Evolutionary conservation across 208 protist species (phyloP).

Genomic region (Angomonas ambiguus): DNA sequence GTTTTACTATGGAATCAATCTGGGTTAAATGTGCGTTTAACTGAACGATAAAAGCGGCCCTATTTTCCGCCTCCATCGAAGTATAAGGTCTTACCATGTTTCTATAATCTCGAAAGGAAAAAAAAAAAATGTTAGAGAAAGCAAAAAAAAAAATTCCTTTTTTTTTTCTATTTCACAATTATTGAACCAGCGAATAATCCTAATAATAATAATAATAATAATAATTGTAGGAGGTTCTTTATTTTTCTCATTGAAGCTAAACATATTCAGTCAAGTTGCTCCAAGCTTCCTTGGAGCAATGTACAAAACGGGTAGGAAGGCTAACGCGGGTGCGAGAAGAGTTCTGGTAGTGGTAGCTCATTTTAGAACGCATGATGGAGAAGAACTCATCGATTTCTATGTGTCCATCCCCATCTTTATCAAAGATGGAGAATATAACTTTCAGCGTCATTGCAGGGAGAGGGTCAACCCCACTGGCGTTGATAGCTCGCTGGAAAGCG

Average conservation of each 20-base stretch:
- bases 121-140: slow-evolving; percentile 17
- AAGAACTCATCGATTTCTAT: slow-evolving; percentile 85
- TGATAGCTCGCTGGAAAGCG: slow-evolving; percentile 60
- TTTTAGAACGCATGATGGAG: slow-evolving; percentile 71
- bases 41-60: slow-evolving; percentile 71
- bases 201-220: not conserved
- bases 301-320: slow-evolving; percentile 43
- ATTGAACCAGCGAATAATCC: not conserved
- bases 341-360: slow-evolving; percentile 56
- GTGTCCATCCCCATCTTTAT: slow-evolving; percentile 75
- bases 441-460: slow-evolving; percentile 30
- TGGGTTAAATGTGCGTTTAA: slow-evolving; percentile 62
- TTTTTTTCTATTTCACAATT: slow-evolving; percentile 1
- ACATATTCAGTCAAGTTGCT: slow-evolving; percentile 2
- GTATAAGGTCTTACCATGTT: not conserved
- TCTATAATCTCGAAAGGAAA: slow-evolving; percentile 8
- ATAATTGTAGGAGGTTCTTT: too few relatives aligned
- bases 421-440: slow-evolving; percentile 80
- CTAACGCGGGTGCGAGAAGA: slow-evolving; percentile 30
- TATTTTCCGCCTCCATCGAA: slow-evolving; percentile 59
- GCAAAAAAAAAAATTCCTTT: not conserved
- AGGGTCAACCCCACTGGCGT: slow-evolving; percentile 34
- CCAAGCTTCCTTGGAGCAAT: slow-evolving; percentile 33
- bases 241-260: not conserved
- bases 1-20: slow-evolving; percentile 39